Conservation (phyloP, 768 basidiomycete species). For the Suillus decipiens region DNA sequence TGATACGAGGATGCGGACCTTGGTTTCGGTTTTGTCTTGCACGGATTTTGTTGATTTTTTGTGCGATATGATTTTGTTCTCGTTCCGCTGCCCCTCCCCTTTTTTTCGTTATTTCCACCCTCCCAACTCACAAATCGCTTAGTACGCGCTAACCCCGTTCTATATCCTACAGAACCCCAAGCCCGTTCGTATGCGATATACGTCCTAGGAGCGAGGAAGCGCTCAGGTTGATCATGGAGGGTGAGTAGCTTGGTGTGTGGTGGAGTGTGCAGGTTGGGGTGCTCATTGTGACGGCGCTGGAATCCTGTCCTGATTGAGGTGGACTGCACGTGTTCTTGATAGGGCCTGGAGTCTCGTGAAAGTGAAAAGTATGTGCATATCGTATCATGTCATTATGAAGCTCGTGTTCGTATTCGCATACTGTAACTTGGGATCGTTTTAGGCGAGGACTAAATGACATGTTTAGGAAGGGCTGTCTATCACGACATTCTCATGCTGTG, state of each 20-base stretch:
- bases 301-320: not conserved
- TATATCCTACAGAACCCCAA: conserved; percentile 31
- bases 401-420: not conserved
- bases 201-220: conserved; percentile 50
- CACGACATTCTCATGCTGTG: too few species aligned
- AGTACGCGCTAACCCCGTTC: too few species aligned
- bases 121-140: too few species aligned
- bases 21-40: too few species aligned
- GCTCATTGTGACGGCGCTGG: not conserved
- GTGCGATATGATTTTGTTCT: too few species aligned
- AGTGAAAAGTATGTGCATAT: not conserved
- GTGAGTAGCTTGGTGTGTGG: not conserved
- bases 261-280: not conserved
- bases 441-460: too few species aligned
- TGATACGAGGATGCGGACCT: too few species aligned
- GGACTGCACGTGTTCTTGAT: not conserved
- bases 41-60: too few species aligned
- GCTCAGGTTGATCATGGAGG: conserved; percentile 41
- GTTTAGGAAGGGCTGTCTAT: too few species aligned
- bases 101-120: too few species aligned
- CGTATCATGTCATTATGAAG: not conserved
- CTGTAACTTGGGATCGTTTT: not conserved
- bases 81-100: too few species aligned
- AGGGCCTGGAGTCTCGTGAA: not conserved
- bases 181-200: conserved; percentile 49